phyloP scores from a whole-genome alignment of 495 filamentous ascomycete species.

The Aspergillus bertholletiae region DNA sequence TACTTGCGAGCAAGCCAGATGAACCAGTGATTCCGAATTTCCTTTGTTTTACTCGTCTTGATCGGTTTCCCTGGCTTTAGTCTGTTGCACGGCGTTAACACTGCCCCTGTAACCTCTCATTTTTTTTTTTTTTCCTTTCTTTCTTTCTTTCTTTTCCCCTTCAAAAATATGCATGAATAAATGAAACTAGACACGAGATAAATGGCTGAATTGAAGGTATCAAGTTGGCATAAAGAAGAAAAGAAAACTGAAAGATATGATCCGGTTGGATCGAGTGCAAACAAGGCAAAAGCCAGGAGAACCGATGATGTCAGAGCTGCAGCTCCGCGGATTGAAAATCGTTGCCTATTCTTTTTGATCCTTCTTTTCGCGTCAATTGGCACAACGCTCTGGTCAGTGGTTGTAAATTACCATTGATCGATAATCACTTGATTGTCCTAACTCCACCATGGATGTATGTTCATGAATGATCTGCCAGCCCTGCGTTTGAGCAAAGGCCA shows the following conservation, averaged over 20 bases:
- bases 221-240: background rate
- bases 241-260: background rate
- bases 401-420: background rate
- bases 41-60: too few relatives aligned
- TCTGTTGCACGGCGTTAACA: background rate
- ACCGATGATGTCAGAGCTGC: background rate
- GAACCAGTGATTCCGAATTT: constrained; percentile 9
- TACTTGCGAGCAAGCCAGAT: constrained; percentile 42
- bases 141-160: background rate
- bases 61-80: too few relatives aligned
- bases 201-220: too few relatives aligned
- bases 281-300: background rate
- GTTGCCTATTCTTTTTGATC: background rate
- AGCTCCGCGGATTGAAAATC: background rate
- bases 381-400: background rate
- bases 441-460: constrained; percentile 17
- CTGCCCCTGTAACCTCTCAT: background rate
- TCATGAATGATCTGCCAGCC: background rate
- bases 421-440: background rate
- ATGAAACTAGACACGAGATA: background rate
- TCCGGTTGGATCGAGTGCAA: too few relatives aligned
- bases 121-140: background rate
- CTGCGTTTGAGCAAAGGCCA: background rate
- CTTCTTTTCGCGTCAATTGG: background rate
- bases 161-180: background rate